Percentiles rank a stretch among this genome's conserved stretches.
Conservation (phyloP, 2,329 filamentous ascomycete genomes). For the Penicillium rolfsii region DNA sequence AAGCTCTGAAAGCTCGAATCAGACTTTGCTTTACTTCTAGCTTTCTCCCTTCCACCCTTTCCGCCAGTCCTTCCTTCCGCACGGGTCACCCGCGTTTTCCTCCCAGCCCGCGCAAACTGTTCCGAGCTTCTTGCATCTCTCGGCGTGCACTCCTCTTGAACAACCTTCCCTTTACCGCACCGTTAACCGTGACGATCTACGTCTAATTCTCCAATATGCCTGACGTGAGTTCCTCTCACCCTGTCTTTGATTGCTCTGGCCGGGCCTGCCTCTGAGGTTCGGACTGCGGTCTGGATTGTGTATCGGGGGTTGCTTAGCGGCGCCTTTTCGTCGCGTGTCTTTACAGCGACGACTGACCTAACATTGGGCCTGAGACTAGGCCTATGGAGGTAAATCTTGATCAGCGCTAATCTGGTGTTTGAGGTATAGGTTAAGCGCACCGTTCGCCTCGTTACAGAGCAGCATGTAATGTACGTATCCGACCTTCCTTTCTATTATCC, state of each 20-base stretch:
- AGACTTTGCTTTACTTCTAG: neutral
- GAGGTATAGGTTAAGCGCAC: slow-evolving; percentile 71
- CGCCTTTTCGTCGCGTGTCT: neutral
- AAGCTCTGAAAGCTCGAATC: neutral
- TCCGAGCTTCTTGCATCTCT: slow-evolving; percentile 5
- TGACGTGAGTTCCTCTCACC: slow-evolving; percentile 36
- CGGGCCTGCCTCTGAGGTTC: neutral
- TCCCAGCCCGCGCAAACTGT: slow-evolving; percentile 8
- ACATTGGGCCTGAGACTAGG: neutral
- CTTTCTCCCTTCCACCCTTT: neutral
- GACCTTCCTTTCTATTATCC: slow-evolving; percentile 18
- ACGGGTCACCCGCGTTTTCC: neutral
- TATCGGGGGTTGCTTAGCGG: neutral
- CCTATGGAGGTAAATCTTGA: neutral
- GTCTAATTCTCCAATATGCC: slow-evolving; percentile 34
- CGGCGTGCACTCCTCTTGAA: slow-evolving; percentile 9
- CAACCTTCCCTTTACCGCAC: neutral
- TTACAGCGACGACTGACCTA: neutral
- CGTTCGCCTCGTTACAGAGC: slow-evolving; percentile 91
- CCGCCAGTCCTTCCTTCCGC: neutral
- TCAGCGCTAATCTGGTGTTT: slow-evolving; percentile 23
- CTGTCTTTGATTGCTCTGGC: neutral
- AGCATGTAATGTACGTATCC: slow-evolving; percentile 76
- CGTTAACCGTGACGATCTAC: neutral
- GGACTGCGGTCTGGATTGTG: neutral